phyloP scores from a whole-genome alignment of 2,329 filamentous ascomycete species.

The Alternaria gansuensis region DNA sequence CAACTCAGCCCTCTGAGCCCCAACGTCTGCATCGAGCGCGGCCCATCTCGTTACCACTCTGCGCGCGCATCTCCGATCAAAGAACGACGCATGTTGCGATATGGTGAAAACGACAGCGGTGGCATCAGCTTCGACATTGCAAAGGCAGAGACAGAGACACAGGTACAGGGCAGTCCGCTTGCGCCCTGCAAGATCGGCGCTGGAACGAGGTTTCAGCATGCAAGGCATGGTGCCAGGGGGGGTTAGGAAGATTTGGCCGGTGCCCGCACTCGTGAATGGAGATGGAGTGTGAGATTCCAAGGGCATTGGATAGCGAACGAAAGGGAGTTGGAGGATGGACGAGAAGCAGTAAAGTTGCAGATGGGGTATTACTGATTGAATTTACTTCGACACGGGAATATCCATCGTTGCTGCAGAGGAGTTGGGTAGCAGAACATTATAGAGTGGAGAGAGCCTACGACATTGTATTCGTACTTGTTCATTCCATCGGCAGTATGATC shows the following conservation, averaged over 20 bases:
- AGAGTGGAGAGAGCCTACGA: slow-evolving; percentile 4
- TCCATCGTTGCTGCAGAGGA: not conserved
- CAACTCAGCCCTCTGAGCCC: slow-evolving; percentile 39
- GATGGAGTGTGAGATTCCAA: no score
- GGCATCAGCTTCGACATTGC: not conserved
- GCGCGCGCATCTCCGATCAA: slow-evolving; percentile 7
- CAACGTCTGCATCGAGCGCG: slow-evolving; percentile 45
- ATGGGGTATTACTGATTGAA: not conserved
- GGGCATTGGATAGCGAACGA: not conserved
- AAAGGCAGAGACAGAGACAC: not conserved
- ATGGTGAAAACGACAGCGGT: slow-evolving; percentile 11
- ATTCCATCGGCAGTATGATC: not conserved
- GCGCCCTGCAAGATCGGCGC: slow-evolving; percentile 17
- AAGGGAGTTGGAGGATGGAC: no score
- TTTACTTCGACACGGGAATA: not conserved
- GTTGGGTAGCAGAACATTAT: not conserved
- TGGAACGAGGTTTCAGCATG: slow-evolving; percentile 24
- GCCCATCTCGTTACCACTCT: slow-evolving; percentile 31
- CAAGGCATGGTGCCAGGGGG: slow-evolving; percentile 1
- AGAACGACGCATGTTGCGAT: not conserved
- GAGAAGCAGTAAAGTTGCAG: not conserved
- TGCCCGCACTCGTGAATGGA: not conserved
- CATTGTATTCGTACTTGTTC: not conserved
- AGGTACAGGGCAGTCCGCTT: not conserved
- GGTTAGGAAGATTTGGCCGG: not conserved